These are phyloP conservation scores for Fusarium metavorans DNA, from an alignment of 2,329 filamentous ascomycete species.

Conservation along the genomic window DNA sequence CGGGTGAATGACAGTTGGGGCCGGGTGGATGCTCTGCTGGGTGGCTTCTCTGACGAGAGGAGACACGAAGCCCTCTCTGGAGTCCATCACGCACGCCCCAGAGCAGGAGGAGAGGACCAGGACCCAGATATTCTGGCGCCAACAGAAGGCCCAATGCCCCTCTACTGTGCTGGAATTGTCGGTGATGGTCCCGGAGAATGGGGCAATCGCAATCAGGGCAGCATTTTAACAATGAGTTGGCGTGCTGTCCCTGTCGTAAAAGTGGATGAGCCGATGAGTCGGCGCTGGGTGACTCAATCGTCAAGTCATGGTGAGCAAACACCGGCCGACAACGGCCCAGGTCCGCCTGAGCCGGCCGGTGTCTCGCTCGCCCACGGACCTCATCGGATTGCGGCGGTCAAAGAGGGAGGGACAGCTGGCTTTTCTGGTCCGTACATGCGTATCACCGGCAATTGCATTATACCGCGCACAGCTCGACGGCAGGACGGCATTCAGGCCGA, in stretches of 20 bases:
- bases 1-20: constrained; percentile 41
- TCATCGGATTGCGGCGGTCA: constrained; percentile 18
- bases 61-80: constrained; percentile 25
- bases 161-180: constrained; percentile 24
- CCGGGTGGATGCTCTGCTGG: constrained; percentile 26
- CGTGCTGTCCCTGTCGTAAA: neutral
- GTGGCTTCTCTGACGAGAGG: constrained; percentile 25
- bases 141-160: constrained; percentile 19
- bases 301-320: constrained; percentile 6
- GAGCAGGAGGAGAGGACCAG: neutral
- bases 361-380: constrained; percentile 7
- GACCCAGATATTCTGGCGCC: constrained; percentile 37
- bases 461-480: constrained; percentile 9
- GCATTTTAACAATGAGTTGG: constrained; percentile 7
- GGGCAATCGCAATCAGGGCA: constrained; percentile 6
- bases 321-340: constrained; percentile 5
- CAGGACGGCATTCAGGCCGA: constrained; percentile 28
- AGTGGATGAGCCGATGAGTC: constrained; percentile 14
- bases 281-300: constrained; percentile 6
- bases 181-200: constrained; percentile 14
- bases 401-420: constrained; percentile 16
- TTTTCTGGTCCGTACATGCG: constrained; percentile 6
- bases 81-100: constrained; percentile 22
- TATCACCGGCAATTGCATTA: constrained; percentile 31
- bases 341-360: constrained; percentile 4